These are phyloP conservation scores for Geotrichum phurueaensis DNA, from an alignment of 1,139 yeast species.

Conservation along the genomic window DNA sequence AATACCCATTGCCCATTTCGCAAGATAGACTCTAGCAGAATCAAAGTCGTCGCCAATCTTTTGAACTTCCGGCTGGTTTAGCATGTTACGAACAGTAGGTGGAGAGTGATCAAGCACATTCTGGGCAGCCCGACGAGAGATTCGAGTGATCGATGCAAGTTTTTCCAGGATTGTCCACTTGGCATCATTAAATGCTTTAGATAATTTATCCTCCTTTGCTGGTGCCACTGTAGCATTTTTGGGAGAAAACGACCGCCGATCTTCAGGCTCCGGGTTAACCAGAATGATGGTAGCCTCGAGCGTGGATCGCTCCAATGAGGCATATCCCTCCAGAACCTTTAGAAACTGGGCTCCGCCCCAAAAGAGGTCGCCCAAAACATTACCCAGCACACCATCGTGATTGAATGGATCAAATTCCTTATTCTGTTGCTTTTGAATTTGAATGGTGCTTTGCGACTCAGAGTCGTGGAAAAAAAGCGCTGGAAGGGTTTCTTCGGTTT, in stretches of 20 bases:
- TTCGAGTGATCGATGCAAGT: constrained; percentile 73
- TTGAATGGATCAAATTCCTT: constrained; percentile 72
- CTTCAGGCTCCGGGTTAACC: constrained; percentile 75
- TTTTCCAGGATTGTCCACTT: constrained; percentile 84
- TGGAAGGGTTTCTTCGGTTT: constrained; percentile 66
- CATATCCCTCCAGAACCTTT: constrained; percentile 46
- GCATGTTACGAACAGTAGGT: constrained; percentile 51
- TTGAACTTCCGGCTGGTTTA: constrained; percentile 73
- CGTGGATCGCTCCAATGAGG: constrained; percentile 61
- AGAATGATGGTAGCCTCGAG: constrained; percentile 67
- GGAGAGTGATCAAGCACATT: constrained; percentile 64
- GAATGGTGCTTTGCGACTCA: constrained; percentile 67
- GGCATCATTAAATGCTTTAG: constrained; percentile 50
- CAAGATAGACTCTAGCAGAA: constrained; percentile 82
- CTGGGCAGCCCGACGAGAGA: constrained; percentile 53
- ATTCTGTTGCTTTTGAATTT: constrained; percentile 52
- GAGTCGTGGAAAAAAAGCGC: constrained; percentile 89
- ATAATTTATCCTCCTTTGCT: constrained; percentile 25
- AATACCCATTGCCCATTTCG: constrained; percentile 95
- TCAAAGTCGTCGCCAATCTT: constrained; percentile 86
- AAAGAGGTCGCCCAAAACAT: constrained; percentile 47
- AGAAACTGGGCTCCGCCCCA: constrained; percentile 92
- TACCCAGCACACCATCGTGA: constrained; percentile 30
- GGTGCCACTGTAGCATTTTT: constrained; percentile 33
- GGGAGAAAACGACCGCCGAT: constrained; percentile 73